A percentile compares a stretch with the other conserved stretches of the same genome.
Evolutionary conservation across 2,329 filamentous ascomycete species (phyloP).

Genomic region (Alternaria burnsii): DNA sequence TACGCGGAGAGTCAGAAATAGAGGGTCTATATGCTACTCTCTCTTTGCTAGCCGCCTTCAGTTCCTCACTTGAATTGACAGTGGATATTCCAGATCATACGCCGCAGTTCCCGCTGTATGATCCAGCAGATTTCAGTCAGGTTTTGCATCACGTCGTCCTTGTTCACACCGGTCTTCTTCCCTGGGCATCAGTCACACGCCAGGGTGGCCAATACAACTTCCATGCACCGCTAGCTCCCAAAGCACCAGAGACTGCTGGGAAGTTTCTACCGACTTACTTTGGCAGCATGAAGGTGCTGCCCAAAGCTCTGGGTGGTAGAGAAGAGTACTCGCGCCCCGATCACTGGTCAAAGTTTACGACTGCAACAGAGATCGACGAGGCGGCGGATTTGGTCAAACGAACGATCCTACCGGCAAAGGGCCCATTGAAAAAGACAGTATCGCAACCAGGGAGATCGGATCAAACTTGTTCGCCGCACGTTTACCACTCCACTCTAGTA

Average conservation of each 20-base stretch:
- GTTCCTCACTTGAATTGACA: constrained; percentile 9
- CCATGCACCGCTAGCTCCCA: constrained; percentile 7
- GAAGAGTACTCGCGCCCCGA: constrained; percentile 12
- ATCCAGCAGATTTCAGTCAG: constrained; percentile 32
- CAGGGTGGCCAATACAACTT: constrained; percentile 21
- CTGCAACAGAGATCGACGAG: constrained; percentile 17
- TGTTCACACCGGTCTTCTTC: constrained; percentile 20
- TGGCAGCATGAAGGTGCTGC: constrained; percentile 26
- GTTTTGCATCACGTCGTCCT: constrained; percentile 19
- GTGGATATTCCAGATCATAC: neutral
- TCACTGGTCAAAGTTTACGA: constrained; percentile 28
- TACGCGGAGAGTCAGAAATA: constrained; percentile 27
- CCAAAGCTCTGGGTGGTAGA: constrained; percentile 1
- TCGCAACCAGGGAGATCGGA: neutral
- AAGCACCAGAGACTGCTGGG: neutral
- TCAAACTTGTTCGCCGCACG: neutral
- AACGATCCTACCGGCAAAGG: constrained; percentile 1
- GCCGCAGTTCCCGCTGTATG: neutral
- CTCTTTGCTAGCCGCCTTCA: constrained; percentile 16
- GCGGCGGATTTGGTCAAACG: constrained; percentile 7
- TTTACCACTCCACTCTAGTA: neutral
- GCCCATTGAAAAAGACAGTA: neutral
- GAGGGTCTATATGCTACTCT: constrained; percentile 26
- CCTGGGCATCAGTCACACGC: constrained; percentile 23
- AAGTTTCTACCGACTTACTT: constrained; percentile 27